Percentiles rank a stretch among this genome's conserved stretches.
Conservation (phyloP, 257 asterid genomes). For the Solanum neorickii region DNA sequence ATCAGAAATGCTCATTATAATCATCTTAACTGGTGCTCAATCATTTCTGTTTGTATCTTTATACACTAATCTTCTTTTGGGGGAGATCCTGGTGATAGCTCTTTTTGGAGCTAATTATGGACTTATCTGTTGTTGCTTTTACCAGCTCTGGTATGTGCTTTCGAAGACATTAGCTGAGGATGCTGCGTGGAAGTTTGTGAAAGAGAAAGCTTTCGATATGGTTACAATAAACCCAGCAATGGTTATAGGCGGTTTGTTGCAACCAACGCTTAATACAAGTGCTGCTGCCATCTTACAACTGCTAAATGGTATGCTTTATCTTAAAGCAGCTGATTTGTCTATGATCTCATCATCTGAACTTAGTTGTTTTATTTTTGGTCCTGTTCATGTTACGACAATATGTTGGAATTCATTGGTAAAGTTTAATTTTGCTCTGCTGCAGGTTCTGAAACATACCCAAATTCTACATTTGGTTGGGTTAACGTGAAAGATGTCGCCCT, state of each 20-base stretch:
- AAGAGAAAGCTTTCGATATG: conserved; percentile 21
- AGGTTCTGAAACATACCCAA: conserved; percentile 56
- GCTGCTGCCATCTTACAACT: conserved; percentile 24
- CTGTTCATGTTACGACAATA: not conserved
- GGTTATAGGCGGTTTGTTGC: conserved; percentile 39
- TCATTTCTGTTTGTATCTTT: not conserved
- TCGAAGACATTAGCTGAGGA: conserved; percentile 62
- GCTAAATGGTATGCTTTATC: conserved; percentile 22
- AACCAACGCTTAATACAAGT: conserved; percentile 50
- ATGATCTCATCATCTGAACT: not conserved
- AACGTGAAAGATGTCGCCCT: conserved; percentile 64
- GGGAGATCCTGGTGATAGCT: not conserved
- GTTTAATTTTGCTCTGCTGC: not conserved
- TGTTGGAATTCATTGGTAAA: not conserved
- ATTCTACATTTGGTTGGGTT: conserved; percentile 41
- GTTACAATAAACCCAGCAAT: conserved; percentile 40
- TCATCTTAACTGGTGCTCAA: not conserved
- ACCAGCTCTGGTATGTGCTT: conserved; percentile 34
- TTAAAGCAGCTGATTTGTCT: not conserved
- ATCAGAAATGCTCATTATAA: not conserved
- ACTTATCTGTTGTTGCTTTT: not conserved
- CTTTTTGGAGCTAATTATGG: not conserved
- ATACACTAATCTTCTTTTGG: not conserved
- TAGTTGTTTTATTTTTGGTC: not conserved
- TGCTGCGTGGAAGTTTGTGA: conserved; percentile 44